phyloP scores from a whole-genome alignment of 2,329 filamentous ascomycete genomes.

The Cladosporium sp. region DNA sequence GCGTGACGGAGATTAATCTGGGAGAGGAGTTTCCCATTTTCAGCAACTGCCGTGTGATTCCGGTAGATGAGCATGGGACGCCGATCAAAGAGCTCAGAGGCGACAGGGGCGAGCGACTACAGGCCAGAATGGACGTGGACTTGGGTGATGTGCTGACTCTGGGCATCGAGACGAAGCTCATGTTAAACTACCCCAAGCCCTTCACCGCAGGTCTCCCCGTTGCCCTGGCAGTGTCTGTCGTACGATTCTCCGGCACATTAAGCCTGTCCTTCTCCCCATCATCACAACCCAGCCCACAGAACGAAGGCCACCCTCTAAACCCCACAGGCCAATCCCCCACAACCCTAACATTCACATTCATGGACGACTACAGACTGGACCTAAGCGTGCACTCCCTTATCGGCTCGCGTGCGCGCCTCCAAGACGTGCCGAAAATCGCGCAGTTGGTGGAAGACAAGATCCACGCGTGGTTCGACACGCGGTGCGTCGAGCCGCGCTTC shows the following conservation, averaged over 20 bases:
- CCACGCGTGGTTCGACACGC: constrained; percentile 84
- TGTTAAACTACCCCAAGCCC: constrained; percentile 92
- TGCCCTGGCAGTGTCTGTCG: constrained; percentile 84
- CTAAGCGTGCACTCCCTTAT: constrained; percentile 76
- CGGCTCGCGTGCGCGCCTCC: constrained; percentile 72
- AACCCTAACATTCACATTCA: constrained; percentile 90
- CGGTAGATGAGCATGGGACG: constrained; percentile 73
- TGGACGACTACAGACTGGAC: constrained; percentile 81
- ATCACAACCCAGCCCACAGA: constrained; percentile 29
- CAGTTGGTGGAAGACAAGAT: constrained; percentile 75
- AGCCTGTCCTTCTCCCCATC: constrained; percentile 89
- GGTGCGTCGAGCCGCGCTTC: constrained; percentile 79
- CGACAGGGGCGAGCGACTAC: constrained; percentile 65
- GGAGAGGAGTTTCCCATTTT: constrained; percentile 99
- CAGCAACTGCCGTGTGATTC: constrained; percentile 94
- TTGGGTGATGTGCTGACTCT: constrained; percentile 93
- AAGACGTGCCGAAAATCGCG: constrained; percentile 85
- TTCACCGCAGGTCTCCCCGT: constrained; percentile 86
- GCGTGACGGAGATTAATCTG: constrained; percentile 86
- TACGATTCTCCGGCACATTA: constrained; percentile 90
- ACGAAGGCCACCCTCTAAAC: constrained; percentile 31
- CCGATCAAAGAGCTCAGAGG: constrained; percentile 43
- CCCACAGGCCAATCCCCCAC: constrained; percentile 52
- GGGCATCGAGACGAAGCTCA: constrained; percentile 87
- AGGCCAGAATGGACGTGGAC: constrained; percentile 96